phyloP scores from a whole-genome alignment of 176 grass and related monocot genomes.

The Triticum turgidum region DNA sequence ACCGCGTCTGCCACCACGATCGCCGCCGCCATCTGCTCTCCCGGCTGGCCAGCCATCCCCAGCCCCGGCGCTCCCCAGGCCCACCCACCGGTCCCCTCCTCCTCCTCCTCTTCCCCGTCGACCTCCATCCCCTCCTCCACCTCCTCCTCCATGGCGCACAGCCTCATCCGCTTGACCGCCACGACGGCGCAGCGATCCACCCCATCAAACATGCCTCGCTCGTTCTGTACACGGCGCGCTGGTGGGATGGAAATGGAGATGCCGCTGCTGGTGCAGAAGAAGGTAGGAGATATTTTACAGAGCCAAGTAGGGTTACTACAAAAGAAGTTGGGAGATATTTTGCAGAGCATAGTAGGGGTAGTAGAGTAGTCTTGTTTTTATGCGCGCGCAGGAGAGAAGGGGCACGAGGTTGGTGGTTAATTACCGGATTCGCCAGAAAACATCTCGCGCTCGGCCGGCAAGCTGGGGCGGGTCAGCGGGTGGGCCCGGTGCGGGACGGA shows the following conservation, averaged over 20 bases:
- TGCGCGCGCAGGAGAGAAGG: too few relatives aligned
- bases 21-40: slow-evolving; percentile 45
- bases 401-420: too few relatives aligned
- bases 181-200: background rate
- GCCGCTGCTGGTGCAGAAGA: background rate
- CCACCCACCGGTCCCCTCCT: slow-evolving; percentile 19
- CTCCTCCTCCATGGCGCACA: slow-evolving; percentile 39
- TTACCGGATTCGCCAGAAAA: too few relatives aligned
- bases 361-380: background rate
- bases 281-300: slow-evolving; percentile 35
- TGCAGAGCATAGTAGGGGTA: background rate
- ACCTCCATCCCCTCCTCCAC: slow-evolving; percentile 21
- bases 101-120: slow-evolving; percentile 25
- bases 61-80: slow-evolving; percentile 22
- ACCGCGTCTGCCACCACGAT: slow-evolving; percentile 86
- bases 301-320: background rate
- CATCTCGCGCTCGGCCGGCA: too few relatives aligned
- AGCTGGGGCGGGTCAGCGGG: too few relatives aligned
- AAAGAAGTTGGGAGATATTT: slow-evolving; percentile 30
- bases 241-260: slow-evolving; percentile 19
- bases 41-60: background rate
- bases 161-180: slow-evolving; percentile 63
- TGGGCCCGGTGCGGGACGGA: too few relatives aligned
- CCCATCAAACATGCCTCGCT: slow-evolving; percentile 30
- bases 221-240: slow-evolving; percentile 23